Percentiles rank a stretch among this genome's conserved stretches.
These are phyloP conservation scores for Rosa lucieae DNA, from an alignment of 306 rosid species.

Conservation along the genomic window DNA sequence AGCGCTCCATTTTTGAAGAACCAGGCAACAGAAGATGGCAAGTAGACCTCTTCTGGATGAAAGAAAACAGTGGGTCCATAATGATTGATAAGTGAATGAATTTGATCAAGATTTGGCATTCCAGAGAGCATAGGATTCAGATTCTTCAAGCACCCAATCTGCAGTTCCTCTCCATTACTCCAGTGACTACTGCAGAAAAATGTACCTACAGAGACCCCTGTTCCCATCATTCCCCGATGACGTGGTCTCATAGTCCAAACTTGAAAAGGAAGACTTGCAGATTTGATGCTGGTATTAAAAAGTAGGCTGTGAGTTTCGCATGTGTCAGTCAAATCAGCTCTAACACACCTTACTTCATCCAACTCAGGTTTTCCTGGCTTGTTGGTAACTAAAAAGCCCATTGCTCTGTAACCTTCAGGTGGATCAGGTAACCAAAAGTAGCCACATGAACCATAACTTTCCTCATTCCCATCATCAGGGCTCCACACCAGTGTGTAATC, in stretches of 20 bases:
- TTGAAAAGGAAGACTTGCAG: conserved; percentile 43
- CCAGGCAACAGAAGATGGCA: conserved; percentile 97
- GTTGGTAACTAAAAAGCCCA: conserved; percentile 72
- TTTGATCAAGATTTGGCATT: conserved; percentile 75
- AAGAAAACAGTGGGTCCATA: conserved; percentile 87
- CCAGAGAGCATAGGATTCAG: conserved; percentile 42
- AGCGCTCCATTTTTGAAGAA: conserved; percentile 68
- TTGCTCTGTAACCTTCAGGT: conserved; percentile 70
- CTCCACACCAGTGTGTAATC: conserved; percentile 69
- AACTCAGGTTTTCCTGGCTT: conserved; percentile 59
- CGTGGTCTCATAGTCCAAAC: conserved; percentile 64
- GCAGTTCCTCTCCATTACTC: conserved; percentile 50
- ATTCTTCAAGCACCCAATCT: conserved; percentile 80
- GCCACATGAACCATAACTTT: conserved; percentile 37
- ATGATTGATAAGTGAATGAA: conserved; percentile 74
- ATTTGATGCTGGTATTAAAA: conserved; percentile 33
- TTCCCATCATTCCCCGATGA: conserved; percentile 63
- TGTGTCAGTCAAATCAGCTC: conserved; percentile 65
- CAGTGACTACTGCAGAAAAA: conserved; percentile 55
- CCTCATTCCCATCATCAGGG: conserved; percentile 50
- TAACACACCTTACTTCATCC: conserved; percentile 72
- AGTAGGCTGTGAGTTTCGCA: conserved; percentile 59
- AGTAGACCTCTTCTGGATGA: conserved; percentile 76
- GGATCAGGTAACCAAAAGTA: conserved; percentile 85
- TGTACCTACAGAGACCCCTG: conserved; percentile 70